Evolutionary conservation across 2,329 filamentous ascomycete species (phyloP).

Genomic region (Claviceps citrina): DNA sequence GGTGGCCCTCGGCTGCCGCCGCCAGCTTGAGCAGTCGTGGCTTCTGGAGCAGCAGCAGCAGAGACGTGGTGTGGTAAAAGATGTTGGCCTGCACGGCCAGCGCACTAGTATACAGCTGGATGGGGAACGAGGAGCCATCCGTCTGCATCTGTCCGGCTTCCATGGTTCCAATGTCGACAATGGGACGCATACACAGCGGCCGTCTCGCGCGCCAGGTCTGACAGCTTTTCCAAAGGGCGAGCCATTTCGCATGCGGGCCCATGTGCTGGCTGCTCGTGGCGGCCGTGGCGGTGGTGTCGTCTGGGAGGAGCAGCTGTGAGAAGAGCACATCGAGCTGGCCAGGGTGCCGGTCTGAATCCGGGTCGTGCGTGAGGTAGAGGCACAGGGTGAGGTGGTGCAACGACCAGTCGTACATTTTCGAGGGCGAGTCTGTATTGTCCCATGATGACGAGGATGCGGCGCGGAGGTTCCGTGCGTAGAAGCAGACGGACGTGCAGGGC

Average conservation of each 20-base stretch:
- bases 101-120: conserved; percentile 10
- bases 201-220: conserved; percentile 9
- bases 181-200: conserved; percentile 7
- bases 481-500: conserved; percentile 4
- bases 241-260: conserved; percentile 6
- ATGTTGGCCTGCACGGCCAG: conserved; percentile 10
- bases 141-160: conserved; percentile 9
- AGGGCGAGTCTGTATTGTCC: neutral
- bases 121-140: conserved; percentile 10
- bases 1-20: neutral
- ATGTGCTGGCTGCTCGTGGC: no score
- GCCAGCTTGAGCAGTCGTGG: conserved; percentile 9
- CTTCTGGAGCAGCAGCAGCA: conserved; percentile 10
- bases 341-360: no score
- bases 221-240: conserved; percentile 8
- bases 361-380: conserved; percentile 5
- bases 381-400: conserved; percentile 6
- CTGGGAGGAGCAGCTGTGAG: neutral
- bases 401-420: conserved; percentile 4
- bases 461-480: neutral
- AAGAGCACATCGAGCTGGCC: neutral
- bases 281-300: no score
- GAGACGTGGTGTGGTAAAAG: conserved; percentile 10
- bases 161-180: conserved; percentile 10
- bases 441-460: neutral